Evolutionary conservation across 1,284 basidiomycete genomes (phyloP), one percentile per base, ranked within the genome.

Genomic region (Trichosporon sp.): DNA sequence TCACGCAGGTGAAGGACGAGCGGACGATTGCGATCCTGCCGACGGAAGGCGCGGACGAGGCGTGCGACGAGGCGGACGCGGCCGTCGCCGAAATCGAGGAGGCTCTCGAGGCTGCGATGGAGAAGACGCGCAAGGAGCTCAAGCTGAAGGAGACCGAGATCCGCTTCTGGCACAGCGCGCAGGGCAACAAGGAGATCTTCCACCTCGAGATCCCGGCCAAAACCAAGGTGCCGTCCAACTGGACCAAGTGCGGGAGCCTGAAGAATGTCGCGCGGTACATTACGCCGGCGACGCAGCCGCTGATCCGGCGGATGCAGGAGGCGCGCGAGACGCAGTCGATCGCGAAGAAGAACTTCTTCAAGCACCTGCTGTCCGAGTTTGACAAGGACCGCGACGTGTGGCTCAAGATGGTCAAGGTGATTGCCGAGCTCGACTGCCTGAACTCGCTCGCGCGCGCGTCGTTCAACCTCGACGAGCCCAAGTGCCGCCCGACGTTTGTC

Each of bases 391-490:
- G 93, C 38, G 85, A 87, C 18, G 83, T 89, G 18, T 95, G 92
- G 93, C 84, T 92, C 70, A 88, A 90, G 27, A 88, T 89, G 18
- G 86, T 94, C 69, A 72, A 75, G 71, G 88, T 92, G 60, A 85
- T 93, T 74, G 88, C 95, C 65, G 89, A 98, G 83, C 85, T 99
- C 27, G 97, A 99, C 82, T 99, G 97, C 81, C 85, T 99, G 34
- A 89, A 97, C 77, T 95, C 93, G 75, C 85, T 99, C 64, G 92
- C 96, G 7, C 95, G 95, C 82, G 88, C 95, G 0, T 98, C 95
- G 1, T 82, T 85, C 35, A 92, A 93, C 12, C 88, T 99, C 65
- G 95, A 95, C 58, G 92, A 96, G 83, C 97, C 97, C 2, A 88
- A 89, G 51, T 98, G 96, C 80, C 86, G 97, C 70, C 97, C 97